Conservation (phyloP, 2,329 filamentous ascomycete genomes). For the Curvularia verruculosa region DNA sequence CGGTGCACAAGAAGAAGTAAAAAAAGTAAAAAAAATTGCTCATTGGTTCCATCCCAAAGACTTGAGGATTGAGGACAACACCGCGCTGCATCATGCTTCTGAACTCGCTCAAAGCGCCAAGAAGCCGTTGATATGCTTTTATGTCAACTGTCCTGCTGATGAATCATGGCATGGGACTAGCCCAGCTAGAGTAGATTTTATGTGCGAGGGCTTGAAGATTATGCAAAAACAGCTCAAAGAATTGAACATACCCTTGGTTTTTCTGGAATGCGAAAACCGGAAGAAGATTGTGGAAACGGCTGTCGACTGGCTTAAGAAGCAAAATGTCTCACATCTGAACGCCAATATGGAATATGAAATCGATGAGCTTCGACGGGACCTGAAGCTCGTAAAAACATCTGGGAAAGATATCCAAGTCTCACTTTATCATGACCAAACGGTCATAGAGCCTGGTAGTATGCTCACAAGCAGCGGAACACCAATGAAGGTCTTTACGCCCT, state of each 20-base stretch:
- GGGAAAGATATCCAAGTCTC: slow-evolving; percentile 50
- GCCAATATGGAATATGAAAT: slow-evolving; percentile 57
- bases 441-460: slow-evolving; percentile 55
- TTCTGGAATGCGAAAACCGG: slow-evolving; percentile 53
- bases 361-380: slow-evolving; percentile 55
- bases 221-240: slow-evolving; percentile 55
- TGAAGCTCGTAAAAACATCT: slow-evolving; percentile 50
- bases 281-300: slow-evolving; percentile 52
- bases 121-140: slow-evolving; percentile 54
- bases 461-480: slow-evolving; percentile 52
- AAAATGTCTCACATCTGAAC: slow-evolving; percentile 55
- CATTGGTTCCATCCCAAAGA: slow-evolving; percentile 62
- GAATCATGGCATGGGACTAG: slow-evolving; percentile 59
- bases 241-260: slow-evolving; percentile 57
- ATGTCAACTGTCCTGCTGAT: slow-evolving; percentile 56
- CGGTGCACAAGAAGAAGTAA: slow-evolving; percentile 47
- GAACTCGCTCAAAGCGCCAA: slow-evolving; percentile 54
- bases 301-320: slow-evolving; percentile 52
- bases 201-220: slow-evolving; percentile 52
- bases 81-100: slow-evolving; percentile 54
- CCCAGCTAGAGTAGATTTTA: slow-evolving; percentile 57
- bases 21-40: slow-evolving; percentile 51
- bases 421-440: slow-evolving; percentile 57
- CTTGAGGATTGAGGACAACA: slow-evolving; percentile 58
- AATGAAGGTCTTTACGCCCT: slow-evolving; percentile 60